Conservation (phyloP, 371 early-diverging fungal species). For the Mucor circinelloides region DNA sequence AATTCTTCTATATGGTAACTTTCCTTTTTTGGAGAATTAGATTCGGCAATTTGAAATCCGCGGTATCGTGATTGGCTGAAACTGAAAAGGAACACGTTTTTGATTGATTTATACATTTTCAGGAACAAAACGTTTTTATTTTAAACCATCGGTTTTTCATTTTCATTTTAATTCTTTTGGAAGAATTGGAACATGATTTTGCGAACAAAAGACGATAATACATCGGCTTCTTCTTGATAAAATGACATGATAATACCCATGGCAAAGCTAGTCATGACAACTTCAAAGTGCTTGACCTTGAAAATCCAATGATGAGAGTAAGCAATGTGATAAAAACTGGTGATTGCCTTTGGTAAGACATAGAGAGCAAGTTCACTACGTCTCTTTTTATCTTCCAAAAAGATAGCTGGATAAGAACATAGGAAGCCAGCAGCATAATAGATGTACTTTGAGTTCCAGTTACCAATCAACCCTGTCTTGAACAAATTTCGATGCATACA, state of each 20-base stretch:
- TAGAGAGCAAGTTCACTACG: conserved; percentile 74
- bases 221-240: conserved; percentile 66
- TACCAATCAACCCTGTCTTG: conserved; percentile 34
- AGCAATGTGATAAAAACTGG: conserved; percentile 60
- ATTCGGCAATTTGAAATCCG: neutral
- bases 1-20: neutral
- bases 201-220: conserved; percentile 59
- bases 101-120: neutral
- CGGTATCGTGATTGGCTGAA: neutral
- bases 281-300: conserved; percentile 60
- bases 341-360: conserved; percentile 64
- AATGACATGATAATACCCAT: conserved; percentile 65
- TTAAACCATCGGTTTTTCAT: neutral
- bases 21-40: neutral
- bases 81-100: neutral
- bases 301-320: conserved; percentile 62
- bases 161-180: conserved; percentile 46
- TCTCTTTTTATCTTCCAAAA: conserved; percentile 70
- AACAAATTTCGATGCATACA: conserved; percentile 64
- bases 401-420: conserved; percentile 58
- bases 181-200: conserved; percentile 61
- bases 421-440: conserved; percentile 66
- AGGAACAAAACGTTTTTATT: neutral
- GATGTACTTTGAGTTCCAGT: conserved; percentile 59
- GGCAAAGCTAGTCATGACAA: conserved; percentile 51